These are phyloP conservation scores for Pseudoturritis turrita DNA, from an alignment of 345 rosid genomes.

Conservation along the genomic window DNA sequence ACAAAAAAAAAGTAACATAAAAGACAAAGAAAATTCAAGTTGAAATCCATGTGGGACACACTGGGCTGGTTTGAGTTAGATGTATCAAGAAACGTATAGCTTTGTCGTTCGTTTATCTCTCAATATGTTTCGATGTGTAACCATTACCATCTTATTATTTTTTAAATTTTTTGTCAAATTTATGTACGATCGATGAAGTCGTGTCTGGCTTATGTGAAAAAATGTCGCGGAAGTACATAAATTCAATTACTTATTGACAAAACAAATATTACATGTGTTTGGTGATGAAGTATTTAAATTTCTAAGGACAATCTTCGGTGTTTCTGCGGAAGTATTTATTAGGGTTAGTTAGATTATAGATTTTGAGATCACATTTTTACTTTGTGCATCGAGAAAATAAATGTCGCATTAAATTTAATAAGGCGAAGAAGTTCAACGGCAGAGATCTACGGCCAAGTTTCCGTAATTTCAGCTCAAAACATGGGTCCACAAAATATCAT, in stretches of 20 bases:
- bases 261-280: slow-evolving; percentile 10
- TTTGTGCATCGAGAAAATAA: slow-evolving; percentile 19
- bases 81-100: slow-evolving; percentile 25
- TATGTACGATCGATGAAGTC: slow-evolving; percentile 19
- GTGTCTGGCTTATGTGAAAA: slow-evolving; percentile 24
- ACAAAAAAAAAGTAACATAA: not conserved
- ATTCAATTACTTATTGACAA: slow-evolving; percentile 1
- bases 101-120: slow-evolving; percentile 18
- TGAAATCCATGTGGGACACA: slow-evolving; percentile 38
- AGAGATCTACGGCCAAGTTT: slow-evolving; percentile 31
- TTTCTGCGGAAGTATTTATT: slow-evolving; percentile 13
- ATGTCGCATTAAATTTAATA: slow-evolving; percentile 10
- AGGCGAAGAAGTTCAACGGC: slow-evolving; percentile 26
- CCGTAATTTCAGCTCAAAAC: slow-evolving; percentile 34
- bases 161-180: not conserved
- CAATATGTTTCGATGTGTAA: not conserved
- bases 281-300: slow-evolving; percentile 9
- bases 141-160: not conserved
- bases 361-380: slow-evolving; percentile 3
- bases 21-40: slow-evolving; percentile 26
- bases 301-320: not conserved
- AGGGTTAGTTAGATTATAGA: slow-evolving; percentile 12
- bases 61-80: slow-evolving; percentile 24
- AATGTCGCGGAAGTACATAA: slow-evolving; percentile 10
- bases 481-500: slow-evolving; percentile 30